These are phyloP conservation scores for Hemileccinum rubropunctum DNA, from an alignment of 768 basidiomycete genomes.

Conservation along the genomic window DNA sequence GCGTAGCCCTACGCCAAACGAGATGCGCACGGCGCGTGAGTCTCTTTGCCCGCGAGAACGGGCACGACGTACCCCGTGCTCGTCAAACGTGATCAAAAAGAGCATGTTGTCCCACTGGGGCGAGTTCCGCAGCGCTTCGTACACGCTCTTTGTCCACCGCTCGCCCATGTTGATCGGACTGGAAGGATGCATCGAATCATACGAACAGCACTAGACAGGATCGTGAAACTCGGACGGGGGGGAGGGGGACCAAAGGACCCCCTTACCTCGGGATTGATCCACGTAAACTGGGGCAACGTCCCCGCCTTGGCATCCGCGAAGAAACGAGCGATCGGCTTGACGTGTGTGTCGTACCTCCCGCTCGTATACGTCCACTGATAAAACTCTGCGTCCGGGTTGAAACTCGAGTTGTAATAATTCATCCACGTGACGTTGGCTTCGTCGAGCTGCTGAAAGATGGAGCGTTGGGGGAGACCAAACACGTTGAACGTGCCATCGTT, in stretches of 20 bases:
- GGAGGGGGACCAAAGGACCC: too few relatives aligned
- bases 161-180: constrained; percentile 27
- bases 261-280: constrained; percentile 26
- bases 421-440: constrained; percentile 23
- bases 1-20: constrained; percentile 18
- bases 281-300: constrained; percentile 24
- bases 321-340: constrained; percentile 16
- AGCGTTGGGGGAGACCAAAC: constrained; percentile 25
- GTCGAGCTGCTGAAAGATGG: constrained; percentile 28
- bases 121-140: constrained; percentile 23
- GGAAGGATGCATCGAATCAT: constrained; percentile 27
- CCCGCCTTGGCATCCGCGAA: constrained; percentile 22
- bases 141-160: constrained; percentile 21
- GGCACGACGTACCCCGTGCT: constrained; percentile 25
- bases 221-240: too few relatives aligned
- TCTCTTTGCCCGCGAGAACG: too few relatives aligned
- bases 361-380: constrained; percentile 19
- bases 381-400: constrained; percentile 24
- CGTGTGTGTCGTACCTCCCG: constrained; percentile 15
- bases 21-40: neutral
- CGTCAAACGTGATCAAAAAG: constrained; percentile 27
- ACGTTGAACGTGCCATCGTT: constrained; percentile 14
- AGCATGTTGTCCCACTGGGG: constrained; percentile 22
- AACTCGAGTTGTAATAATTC: constrained; percentile 29
- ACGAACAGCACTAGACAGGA: constrained; percentile 17